Percentiles rank a stretch among this genome's conserved stretches.
phyloP scores from a whole-genome alignment of 75 land plant species.

The Gnetum montanum region DNA sequence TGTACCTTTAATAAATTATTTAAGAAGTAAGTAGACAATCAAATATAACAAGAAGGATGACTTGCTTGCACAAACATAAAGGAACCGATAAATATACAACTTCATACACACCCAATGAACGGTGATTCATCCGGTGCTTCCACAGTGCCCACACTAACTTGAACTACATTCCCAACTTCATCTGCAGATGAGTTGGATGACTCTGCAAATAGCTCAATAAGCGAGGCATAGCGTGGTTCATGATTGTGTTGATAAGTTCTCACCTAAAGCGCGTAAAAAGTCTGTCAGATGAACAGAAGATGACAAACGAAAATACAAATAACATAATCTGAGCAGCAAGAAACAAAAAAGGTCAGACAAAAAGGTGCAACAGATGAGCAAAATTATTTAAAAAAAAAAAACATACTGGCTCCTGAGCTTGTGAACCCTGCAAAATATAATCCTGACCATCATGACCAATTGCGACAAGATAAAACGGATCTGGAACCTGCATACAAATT shows the following conservation, averaged over 20 bases:
- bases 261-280: conserved; percentile 10
- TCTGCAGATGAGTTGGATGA: not conserved
- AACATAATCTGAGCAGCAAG: not conserved
- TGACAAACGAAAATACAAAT: not conserved
- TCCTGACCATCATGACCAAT: conserved; percentile 24
- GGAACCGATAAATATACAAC: not conserved
- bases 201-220: conserved; percentile 10
- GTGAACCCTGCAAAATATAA: conserved; percentile 38
- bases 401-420: conserved; percentile 30
- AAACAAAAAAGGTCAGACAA: not conserved
- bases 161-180: conserved; percentile 17
- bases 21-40: no score
- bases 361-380: not conserved
- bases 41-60: not conserved
- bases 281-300: no score
- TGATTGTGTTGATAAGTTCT: conserved; percentile 17
- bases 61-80: not conserved
- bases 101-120: conserved; percentile 19
- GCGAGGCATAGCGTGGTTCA: conserved; percentile 12
- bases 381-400: not conserved
- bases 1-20: conserved; percentile 33
- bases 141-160: conserved; percentile 33
- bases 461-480: conserved; percentile 34
- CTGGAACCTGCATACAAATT: conserved; percentile 28
- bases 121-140: conserved; percentile 34